Conservation (phyloP, 1,284 basidiomycete genomes). For the Xanthoconium separans region DNA sequence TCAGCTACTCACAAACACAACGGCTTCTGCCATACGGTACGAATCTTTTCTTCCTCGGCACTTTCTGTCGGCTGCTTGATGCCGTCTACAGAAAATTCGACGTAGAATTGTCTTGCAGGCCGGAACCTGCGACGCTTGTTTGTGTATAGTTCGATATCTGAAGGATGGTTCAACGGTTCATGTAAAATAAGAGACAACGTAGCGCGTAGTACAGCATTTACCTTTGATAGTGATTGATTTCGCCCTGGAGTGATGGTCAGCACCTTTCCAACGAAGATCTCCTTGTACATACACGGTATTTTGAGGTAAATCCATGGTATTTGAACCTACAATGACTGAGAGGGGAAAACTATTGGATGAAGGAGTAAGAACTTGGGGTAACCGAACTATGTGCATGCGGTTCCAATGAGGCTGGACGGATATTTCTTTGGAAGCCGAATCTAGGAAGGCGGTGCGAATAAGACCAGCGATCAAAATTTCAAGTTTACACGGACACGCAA, state of each 20-base stretch:
- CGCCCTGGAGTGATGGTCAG: not conserved
- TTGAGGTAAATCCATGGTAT: not conserved
- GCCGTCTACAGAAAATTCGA: not conserved
- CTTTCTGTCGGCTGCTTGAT: not conserved
- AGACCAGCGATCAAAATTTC: not conserved
- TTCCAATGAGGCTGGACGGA: too few relatives aligned
- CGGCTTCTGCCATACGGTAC: not conserved
- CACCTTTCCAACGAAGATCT: not conserved
- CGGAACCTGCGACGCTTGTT: not conserved
- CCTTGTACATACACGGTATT: not conserved
- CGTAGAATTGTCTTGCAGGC: not conserved
- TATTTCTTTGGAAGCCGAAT: too few relatives aligned
- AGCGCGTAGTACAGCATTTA: not conserved
- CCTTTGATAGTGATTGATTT: not conserved
- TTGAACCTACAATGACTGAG: not conserved
- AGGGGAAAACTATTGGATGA: not conserved
- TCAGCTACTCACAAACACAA: slow-evolving; percentile 6
- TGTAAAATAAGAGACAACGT: not conserved
- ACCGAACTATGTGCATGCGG: too few relatives aligned
- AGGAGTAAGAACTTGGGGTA: too few relatives aligned
- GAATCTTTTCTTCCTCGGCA: not conserved
- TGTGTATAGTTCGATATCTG: slow-evolving; percentile 2
- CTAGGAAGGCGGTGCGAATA: too few relatives aligned
- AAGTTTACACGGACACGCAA: not conserved
- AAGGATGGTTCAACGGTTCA: not conserved